These are phyloP conservation scores for Moricandia arvensis DNA, from an alignment of 345 rosid species.

Conservation along the genomic window DNA sequence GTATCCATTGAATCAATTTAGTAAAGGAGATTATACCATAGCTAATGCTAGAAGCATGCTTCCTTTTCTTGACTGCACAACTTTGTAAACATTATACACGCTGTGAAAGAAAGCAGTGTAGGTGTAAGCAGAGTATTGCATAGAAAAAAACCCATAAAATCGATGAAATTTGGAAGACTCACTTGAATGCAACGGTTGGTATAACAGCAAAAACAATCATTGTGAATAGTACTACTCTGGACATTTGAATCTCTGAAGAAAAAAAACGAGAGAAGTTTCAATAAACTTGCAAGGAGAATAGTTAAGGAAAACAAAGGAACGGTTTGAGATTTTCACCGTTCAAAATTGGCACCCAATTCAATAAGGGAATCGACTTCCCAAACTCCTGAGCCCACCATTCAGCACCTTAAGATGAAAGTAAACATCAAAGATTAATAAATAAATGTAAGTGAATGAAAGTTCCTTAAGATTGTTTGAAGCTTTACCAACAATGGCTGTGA, in stretches of 20 bases:
- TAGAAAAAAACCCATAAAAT: neutral
- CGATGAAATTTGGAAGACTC: constrained; percentile 33
- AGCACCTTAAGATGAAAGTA: constrained; percentile 16
- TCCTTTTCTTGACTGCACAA: constrained; percentile 79
- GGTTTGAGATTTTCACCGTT: too few relatives aligned
- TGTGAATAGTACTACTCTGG: constrained; percentile 50
- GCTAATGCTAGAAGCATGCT: constrained; percentile 85
- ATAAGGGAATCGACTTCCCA: too few relatives aligned
- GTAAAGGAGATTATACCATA: constrained; percentile 55
- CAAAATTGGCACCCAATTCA: too few relatives aligned
- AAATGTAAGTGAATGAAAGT: neutral
- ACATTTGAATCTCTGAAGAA: constrained; percentile 56
- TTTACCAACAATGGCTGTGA: too few relatives aligned
- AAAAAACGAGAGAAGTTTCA: neutral
- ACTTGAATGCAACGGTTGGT: constrained; percentile 84
- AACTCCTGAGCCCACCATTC: too few relatives aligned
- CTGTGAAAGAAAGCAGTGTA: constrained; percentile 44
- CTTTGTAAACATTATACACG: constrained; percentile 66
- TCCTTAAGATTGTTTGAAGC: constrained; percentile 2
- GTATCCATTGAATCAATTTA: neutral
- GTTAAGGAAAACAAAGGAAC: neutral
- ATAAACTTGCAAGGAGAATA: neutral
- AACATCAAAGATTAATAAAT: neutral
- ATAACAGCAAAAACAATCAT: constrained; percentile 74
- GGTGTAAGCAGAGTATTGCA: too few relatives aligned